Evolutionary conservation across 2,329 filamentous ascomycete genomes (phyloP).

Genomic region (Plenodomus biglobosus): DNA sequence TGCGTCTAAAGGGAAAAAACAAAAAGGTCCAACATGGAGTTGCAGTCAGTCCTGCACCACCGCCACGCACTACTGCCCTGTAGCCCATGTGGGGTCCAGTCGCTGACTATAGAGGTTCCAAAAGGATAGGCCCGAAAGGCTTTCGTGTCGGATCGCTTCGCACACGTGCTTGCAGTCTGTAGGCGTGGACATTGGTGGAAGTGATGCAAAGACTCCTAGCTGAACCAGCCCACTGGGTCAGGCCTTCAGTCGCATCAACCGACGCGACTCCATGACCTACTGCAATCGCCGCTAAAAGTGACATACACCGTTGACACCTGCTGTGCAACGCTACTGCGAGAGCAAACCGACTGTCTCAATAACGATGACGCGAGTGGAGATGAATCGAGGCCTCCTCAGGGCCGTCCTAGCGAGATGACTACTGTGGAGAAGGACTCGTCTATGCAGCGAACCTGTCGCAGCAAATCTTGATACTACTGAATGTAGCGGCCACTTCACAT

Average conservation of each 20-base stretch:
- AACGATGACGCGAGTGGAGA: slow-evolving; percentile 32
- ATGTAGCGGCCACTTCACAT: slow-evolving; percentile 17
- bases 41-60: too few species aligned
- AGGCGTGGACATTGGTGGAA: slow-evolving; percentile 21
- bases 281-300: slow-evolving; percentile 17
- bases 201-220: slow-evolving; percentile 36
- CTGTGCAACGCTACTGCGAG: slow-evolving; percentile 24
- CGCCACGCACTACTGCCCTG: too few species aligned
- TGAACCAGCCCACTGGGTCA: slow-evolving; percentile 27
- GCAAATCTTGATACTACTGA: slow-evolving; percentile 21
- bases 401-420: slow-evolving; percentile 43
- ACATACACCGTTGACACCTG: slow-evolving; percentile 23
- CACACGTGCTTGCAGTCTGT: slow-evolving; percentile 23
- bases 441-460: slow-evolving; percentile 37
- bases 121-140: slow-evolving; percentile 11
- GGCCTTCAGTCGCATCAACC: slow-evolving; percentile 23
- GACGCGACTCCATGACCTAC: slow-evolving; percentile 19
- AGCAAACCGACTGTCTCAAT: slow-evolving; percentile 14
- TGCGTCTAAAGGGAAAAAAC: too few species aligned
- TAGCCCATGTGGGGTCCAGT: not conserved
- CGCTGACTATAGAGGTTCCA: slow-evolving; percentile 5
- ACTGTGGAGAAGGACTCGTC: slow-evolving; percentile 42
- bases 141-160: slow-evolving; percentile 24
- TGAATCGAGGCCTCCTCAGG: slow-evolving; percentile 24
- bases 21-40: too few species aligned